Evolutionary conservation across 1,284 basidiomycete species (phyloP), one percentile per base, ranked within the genome.

Genomic region (Rhodotorula sp.): DNA sequence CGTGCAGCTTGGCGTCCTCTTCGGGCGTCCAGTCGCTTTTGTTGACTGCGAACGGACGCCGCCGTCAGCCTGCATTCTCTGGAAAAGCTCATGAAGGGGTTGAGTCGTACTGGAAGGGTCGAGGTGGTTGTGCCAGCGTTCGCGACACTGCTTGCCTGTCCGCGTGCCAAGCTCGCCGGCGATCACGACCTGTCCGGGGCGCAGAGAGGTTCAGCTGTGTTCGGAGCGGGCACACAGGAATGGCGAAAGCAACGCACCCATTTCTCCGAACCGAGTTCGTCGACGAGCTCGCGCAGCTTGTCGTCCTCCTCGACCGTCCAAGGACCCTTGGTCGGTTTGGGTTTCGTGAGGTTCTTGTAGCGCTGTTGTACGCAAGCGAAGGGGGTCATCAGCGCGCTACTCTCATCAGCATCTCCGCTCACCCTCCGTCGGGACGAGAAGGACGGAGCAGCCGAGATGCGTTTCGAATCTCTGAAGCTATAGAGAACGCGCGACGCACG

Each of bases 81-180:
- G 27, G 7, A 34, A 23, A 21, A 23, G 14, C 23, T 21, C 3
- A 7, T 8, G 4, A 54, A 14, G 27, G 23, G 41, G 42, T 14
- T 5, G 17, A 5, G 21, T 69, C 77, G 52, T 34, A 78, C 77
- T 80, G 34, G 65, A 62, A 3, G 79, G 79, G 50, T 79, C 74
- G 34, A 80, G 65, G 56, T 80, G 78, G 61, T 80, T 80, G 60
- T 80, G 79, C 79, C 79, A 80, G 25, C 79, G 66, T 55, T 80
- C 79, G 13, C 79, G 70, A 46, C 79, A 80, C 61, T 80, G 79
- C 72, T 80, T 80, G 27, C 79, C 79, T 14, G 71, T 77, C 41
- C 79, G 60, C 23, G 73, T 72, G 16, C 63, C 65, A 54, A 80
- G 72, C 58, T 78, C 72, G 19, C 54, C 56, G n/a, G 78, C 76